Evolutionary conservation across 331 rosid species (phyloP).

Genomic region (Telfairia occidentalis): DNA sequence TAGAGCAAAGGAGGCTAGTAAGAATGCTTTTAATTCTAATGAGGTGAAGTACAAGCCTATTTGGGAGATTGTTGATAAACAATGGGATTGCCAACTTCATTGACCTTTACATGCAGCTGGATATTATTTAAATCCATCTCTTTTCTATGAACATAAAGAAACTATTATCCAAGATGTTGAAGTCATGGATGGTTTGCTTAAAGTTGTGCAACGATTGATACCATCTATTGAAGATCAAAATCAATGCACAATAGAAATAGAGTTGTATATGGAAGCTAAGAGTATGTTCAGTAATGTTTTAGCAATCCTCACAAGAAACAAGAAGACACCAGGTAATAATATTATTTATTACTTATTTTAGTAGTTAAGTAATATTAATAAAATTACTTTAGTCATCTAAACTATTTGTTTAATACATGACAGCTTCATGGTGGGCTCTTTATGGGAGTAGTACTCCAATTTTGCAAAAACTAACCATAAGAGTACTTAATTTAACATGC

Average conservation of each 20-base stretch:
- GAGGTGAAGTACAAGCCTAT: background rate
- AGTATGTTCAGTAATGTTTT: background rate
- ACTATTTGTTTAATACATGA: no score
- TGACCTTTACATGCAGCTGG: background rate
- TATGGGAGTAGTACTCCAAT: no score
- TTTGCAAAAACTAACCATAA: background rate
- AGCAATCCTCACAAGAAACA: background rate
- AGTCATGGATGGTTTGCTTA: background rate
- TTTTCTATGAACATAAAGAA: no score
- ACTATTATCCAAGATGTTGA: background rate
- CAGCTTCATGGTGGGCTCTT: no score
- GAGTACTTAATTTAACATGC: background rate
- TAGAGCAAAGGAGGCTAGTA: background rate
- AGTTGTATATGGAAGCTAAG: background rate
- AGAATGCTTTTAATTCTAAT: background rate
- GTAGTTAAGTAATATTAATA: no score
- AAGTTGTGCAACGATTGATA: background rate
- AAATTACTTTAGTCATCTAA: no score
- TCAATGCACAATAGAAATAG: background rate
- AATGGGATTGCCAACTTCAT: background rate
- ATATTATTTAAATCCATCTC: background rate
- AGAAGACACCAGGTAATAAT: background rate
- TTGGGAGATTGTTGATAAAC: background rate
- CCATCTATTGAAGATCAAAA: background rate
- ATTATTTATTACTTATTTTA: no score